Base-by-base conservation (phyloP, 1,284 basidiomycete species). In the Fomes fomentarius region DNA sequence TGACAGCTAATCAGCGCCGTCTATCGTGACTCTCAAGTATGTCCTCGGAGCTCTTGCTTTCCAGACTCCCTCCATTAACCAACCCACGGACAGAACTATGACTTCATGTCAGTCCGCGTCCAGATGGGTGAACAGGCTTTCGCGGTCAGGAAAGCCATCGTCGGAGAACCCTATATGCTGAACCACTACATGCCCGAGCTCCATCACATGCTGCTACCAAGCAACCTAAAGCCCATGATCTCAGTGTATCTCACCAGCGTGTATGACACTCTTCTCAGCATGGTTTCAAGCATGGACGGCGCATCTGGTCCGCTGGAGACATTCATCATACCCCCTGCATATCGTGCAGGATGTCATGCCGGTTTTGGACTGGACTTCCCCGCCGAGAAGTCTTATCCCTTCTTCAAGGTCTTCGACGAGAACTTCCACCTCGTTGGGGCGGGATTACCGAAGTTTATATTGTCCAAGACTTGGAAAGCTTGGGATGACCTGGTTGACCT, bases 401-500 rank as follows among this genome's bases (percentile, higher is more conserved):
- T 24, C 6, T 60, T 58, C 50, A 53, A 39, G 34, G 52, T 17
- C 9, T 75, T 73, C 47, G 71, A 75, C 51, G 45, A 52, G 10
- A 50, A 58, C 2, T 68, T 74, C 50, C 70, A 66, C 15, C 52
- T 72, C 19, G 51, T 72, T 9, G 61, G 61, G 5, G 62, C 68
- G 14, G 65, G 60, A 11, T 43, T 65, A 47, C 54, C 66, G 40
- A 50, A 35, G 39, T 43, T 52, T 22, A 2, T 61, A 48, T 3
- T 65, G 30, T 26, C 40, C 31, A 55, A 48, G 46, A 26, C 55
- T 57, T 35, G 56, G 50, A 46, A 50, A 10, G 64, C 63, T 0
- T 60, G 67, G 48, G 58, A 66, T 1, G 38, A 62, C 2, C 52
- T 73, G 1, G 47, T 65, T 4, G 19, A 56, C 3, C n/a, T 62